Percentiles rank a stretch among this genome's conserved stretches.
Conservation (phyloP, 768 basidiomycete genomes). For the Neoboletus brunneissimus region DNA sequence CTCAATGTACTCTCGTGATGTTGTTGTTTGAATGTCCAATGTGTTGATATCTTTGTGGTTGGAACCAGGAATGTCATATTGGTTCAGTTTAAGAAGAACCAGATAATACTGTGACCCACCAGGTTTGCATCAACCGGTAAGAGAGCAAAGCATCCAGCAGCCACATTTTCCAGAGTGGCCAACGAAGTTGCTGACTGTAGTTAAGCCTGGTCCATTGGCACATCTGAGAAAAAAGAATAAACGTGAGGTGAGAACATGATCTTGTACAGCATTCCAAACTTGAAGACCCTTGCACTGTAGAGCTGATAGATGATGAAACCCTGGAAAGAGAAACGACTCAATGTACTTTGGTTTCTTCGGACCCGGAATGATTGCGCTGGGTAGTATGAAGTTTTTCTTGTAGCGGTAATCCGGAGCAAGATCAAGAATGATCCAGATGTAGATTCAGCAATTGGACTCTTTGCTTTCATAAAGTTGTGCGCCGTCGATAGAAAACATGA, state of each 20-base stretch:
- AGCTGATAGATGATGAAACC: slow-evolving; percentile 14
- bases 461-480: background rate
- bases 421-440: background rate
- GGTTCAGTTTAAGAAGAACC: background rate
- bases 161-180: background rate
- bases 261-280: slow-evolving; percentile 18
- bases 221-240: background rate
- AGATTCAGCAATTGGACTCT: background rate
- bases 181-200: background rate
- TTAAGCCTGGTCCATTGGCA: background rate
- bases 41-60: background rate
- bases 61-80: background rate
- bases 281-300: slow-evolving; percentile 19
- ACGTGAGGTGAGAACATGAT: fast-evolving
- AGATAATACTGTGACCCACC: background rate
- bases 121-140: background rate
- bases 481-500: background rate
- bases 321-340: slow-evolving; percentile 25
- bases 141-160: background rate
- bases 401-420: background rate
- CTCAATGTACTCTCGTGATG: background rate
- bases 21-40: background rate
- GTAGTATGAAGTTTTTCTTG: background rate
- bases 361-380: slow-evolving; percentile 16
- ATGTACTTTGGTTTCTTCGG: slow-evolving; percentile 35